Evolutionary conservation across 352 stramenopile species (phyloP).

Genomic region (Globisporangium cederbergense): DNA sequence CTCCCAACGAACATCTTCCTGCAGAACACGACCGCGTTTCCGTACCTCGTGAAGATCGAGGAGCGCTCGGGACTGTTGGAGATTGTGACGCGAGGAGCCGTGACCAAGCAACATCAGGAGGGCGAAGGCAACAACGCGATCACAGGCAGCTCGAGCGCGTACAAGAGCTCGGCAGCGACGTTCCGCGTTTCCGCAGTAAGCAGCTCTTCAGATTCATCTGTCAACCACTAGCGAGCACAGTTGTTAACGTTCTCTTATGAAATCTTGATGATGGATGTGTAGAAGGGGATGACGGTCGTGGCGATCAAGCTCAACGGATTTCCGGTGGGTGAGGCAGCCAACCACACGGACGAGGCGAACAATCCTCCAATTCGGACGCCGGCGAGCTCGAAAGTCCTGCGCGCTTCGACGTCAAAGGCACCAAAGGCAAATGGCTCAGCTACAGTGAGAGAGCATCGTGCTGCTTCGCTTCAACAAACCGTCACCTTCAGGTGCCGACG

Average conservation of each 20-base stretch:
- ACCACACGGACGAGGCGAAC: background rate
- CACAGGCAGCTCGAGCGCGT: background rate
- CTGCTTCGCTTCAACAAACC: conserved; percentile 21
- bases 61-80: conserved; percentile 51
- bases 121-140: conserved; percentile 1
- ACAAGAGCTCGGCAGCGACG: conserved; percentile 15
- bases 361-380: background rate
- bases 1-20: conserved; percentile 75
- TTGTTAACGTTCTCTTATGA: background rate
- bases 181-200: conserved; percentile 45
- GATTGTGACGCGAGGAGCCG: conserved; percentile 45
- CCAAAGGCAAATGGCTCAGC: conserved; percentile 9
- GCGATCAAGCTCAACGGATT: conserved; percentile 48
- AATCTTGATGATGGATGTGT: conserved; percentile 1
- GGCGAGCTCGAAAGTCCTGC: background rate
- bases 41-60: conserved; percentile 60
- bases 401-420: background rate
- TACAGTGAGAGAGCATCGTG: background rate
- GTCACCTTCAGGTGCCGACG: conserved; percentile 53
- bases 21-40: conserved; percentile 59
- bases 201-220: background rate
- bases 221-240: background rate
- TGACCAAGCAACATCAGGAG: background rate
- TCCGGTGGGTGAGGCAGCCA: background rate
- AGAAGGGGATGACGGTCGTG: conserved; percentile 79